Evolutionary conservation across 768 basidiomycete species (phyloP), one percentile per base, ranked within the genome.

Genomic region (Sistotremastrum suecicum): DNA sequence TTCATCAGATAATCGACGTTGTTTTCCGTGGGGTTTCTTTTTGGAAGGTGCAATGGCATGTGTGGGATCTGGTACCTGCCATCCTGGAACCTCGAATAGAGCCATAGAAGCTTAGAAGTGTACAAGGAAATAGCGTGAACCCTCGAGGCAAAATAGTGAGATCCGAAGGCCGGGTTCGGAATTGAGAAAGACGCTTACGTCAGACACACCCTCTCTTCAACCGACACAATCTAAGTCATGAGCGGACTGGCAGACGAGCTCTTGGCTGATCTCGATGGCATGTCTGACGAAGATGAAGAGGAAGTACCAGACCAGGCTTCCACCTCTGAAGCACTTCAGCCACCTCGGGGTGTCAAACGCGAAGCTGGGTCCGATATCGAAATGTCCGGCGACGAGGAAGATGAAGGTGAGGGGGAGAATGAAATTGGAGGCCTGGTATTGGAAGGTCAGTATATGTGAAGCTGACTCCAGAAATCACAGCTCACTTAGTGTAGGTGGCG

Each of bases 171-270:
- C n/a, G n/a, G n/a, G n/a, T n/a, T n/a, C n/a, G n/a, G n/a, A n/a
- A n/a, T n/a, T n/a, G n/a, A n/a, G n/a, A n/a, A n/a, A n/a, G n/a
- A n/a, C n/a, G n/a, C n/a, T n/a, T n/a, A 57, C 48, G 48, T 42
- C 28, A 9, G 40, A 55, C 48, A 37, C 41, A 46, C 30, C n/a
- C n/a, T 41, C 38, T 42, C 7, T 11, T 45, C 10, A 11, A 41
- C n/a, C 29, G 39, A 35, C 32, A 45, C 36, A n/a, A 20, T 10
- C 44, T 31, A 7, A 9, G 37, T 43, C 45, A 88, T 88, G 84
- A 79, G 78, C 57, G 76, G 76, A 43, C 76, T 97, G 31, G 94
- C 89, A 20, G 83, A 97, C 64, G 89, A 94, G 59, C 80, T 97
- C 11, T 68, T 95, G 10, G 89, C 88, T 32, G 92, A 95, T 63